These are phyloP conservation scores for Periglandula ipomoeae DNA, from an alignment of 2,329 filamentous ascomycete species.

Conservation along the genomic window DNA sequence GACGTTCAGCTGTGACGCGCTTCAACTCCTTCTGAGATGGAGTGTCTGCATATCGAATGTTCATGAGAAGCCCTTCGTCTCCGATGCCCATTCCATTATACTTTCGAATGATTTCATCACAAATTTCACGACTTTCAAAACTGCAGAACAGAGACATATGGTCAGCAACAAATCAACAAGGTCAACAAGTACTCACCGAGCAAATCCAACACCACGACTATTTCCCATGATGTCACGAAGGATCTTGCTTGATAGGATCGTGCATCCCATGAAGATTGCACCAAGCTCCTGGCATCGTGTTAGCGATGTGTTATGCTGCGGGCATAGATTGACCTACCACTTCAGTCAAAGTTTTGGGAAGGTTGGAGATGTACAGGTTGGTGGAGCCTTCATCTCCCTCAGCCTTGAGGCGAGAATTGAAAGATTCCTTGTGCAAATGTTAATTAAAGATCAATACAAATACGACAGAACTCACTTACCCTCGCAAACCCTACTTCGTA, in stretches of 20 bases:
- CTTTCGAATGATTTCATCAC: constrained; percentile 77
- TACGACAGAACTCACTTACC: constrained; percentile 38
- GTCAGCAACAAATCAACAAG: not conserved
- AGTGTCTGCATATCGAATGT: constrained; percentile 95
- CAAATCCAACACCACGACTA: constrained; percentile 94
- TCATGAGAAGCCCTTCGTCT: constrained; percentile 72
- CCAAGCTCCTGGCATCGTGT: constrained; percentile 52
- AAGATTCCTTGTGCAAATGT: constrained; percentile 63
- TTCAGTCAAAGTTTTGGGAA: constrained; percentile 87
- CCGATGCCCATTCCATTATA: constrained; percentile 75
- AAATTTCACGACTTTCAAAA: constrained; percentile 82
- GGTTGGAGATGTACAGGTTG: constrained; percentile 95
- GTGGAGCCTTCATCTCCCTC: constrained; percentile 84
- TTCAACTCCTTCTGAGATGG: constrained; percentile 95
- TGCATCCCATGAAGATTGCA: constrained; percentile 69
- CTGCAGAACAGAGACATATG: constrained; percentile 33
- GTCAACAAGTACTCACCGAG: constrained; percentile 53
- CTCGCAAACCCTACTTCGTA: constrained; percentile 97
- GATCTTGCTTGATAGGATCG: constrained; percentile 89
- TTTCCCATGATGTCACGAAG: constrained; percentile 85
- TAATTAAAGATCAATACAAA: constrained; percentile 11
- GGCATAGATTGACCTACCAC: constrained; percentile 47
- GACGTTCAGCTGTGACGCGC: constrained; percentile 87
- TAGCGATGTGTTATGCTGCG: constrained; percentile 1
- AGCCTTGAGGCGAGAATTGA: constrained; percentile 96